phyloP scores from a whole-genome alignment of 352 stramenopile genomes.

The Bremia lactucae region DNA sequence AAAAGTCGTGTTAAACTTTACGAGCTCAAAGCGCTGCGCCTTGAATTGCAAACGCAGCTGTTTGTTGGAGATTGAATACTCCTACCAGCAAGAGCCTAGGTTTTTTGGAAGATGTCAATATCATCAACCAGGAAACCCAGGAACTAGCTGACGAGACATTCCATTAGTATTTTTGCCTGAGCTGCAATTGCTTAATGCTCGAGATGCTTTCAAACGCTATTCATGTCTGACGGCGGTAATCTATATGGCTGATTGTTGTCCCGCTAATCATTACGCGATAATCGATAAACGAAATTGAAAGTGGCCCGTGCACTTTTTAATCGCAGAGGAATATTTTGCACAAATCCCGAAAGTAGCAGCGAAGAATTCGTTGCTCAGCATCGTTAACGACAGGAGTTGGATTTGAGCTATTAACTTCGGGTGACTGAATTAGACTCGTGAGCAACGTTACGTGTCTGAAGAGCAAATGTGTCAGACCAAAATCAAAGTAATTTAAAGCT shows the following conservation, averaged over 20 bases:
- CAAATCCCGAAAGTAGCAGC: slow-evolving; percentile 72
- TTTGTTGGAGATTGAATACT: slow-evolving; percentile 61
- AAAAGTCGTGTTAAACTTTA: too few species aligned
- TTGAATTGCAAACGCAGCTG: slow-evolving; percentile 56
- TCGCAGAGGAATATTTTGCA: slow-evolving; percentile 46
- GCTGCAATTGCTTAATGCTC: slow-evolving; percentile 6
- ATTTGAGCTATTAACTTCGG: slow-evolving; percentile 74
- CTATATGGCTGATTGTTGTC: too few species aligned
- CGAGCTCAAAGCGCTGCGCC: slow-evolving; percentile 71
- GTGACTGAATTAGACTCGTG: slow-evolving; percentile 73
- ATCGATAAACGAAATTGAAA: too few species aligned
- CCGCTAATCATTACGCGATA: slow-evolving; percentile 3
- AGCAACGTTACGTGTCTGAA: slow-evolving; percentile 59
- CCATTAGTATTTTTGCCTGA: neutral
- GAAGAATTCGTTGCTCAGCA: slow-evolving; percentile 65
- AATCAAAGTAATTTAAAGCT: neutral
- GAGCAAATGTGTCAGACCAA: slow-evolving; percentile 2
- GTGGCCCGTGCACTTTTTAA: slow-evolving; percentile 19
- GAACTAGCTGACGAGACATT: too few species aligned
- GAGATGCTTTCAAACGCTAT: slow-evolving; percentile 7
- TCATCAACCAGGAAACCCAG: too few species aligned
- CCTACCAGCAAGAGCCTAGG: slow-evolving; percentile 68
- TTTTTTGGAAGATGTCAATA: too few species aligned
- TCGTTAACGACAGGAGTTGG: slow-evolving; percentile 49
- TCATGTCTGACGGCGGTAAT: slow-evolving; percentile 9